These are phyloP conservation scores for Grigorovia transvaalensis DNA, from an alignment of 805 yeast species.

Conservation along the genomic window DNA sequence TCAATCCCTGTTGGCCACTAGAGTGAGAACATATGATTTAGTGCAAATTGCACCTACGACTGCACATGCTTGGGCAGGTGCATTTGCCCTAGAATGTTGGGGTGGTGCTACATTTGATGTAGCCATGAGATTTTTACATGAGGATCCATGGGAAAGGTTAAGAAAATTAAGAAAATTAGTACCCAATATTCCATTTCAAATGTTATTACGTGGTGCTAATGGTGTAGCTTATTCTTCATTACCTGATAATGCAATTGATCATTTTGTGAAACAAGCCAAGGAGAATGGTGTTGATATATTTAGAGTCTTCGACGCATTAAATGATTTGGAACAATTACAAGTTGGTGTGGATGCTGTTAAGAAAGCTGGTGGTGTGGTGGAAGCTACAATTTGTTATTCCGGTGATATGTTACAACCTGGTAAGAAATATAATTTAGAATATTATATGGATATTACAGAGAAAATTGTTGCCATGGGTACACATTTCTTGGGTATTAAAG, in stretches of 20 bases:
- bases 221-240: conserved; percentile 97
- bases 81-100: conserved; percentile 98
- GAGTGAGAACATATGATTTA: conserved; percentile 91
- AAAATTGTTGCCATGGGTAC: conserved; percentile 88
- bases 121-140: conserved; percentile 95
- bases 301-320: conserved; percentile 95
- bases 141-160: conserved; percentile 97
- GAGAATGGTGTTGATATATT: conserved; percentile 94
- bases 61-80: conserved; percentile 78
- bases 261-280: conserved; percentile 89
- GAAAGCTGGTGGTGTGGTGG: conserved; percentile 98
- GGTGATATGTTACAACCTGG: conserved; percentile 97
- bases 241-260: conserved; percentile 98
- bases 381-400: conserved; percentile 95
- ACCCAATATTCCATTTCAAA: conserved; percentile 98
- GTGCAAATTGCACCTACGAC: conserved; percentile 89
- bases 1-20: conserved; percentile 92
- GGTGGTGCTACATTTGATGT: conserved; percentile 99
- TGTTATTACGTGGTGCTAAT: conserved; percentile 98
- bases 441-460: conserved; percentile 75
- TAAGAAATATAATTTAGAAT: conserved; percentile 89
- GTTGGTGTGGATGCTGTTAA: conserved; percentile 97
- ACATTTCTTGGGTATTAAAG: conserved; percentile 93
- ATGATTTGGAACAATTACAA: conserved; percentile 90
- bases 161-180: conserved; percentile 78